Conservation (phyloP, 768 basidiomycete species). For the Hebeloma cylindrosporum region DNA sequence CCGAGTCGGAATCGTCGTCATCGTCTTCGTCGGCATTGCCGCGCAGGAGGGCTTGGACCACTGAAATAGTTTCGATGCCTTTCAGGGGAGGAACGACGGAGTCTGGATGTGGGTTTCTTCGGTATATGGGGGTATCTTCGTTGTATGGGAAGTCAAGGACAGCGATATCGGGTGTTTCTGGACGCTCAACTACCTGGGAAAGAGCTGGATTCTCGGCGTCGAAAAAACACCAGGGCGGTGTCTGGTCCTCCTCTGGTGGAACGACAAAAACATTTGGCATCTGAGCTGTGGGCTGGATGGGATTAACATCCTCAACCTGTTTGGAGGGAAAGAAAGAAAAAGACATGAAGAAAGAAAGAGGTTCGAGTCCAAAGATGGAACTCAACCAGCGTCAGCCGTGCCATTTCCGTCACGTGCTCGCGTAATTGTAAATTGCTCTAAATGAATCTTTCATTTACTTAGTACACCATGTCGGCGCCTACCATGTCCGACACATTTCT, state of each 20-base stretch:
- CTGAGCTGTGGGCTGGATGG: slow-evolving; percentile 16
- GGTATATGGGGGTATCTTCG: slow-evolving; percentile 22
- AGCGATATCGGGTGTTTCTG: slow-evolving; percentile 15
- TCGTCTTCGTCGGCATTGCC: slow-evolving; percentile 26
- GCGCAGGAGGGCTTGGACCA: slow-evolving; percentile 31
- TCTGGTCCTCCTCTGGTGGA: slow-evolving; percentile 58
- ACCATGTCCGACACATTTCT: slow-evolving; percentile 66
- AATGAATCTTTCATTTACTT: no score
- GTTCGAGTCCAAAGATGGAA: slow-evolving; percentile 6
- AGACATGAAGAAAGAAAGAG: slow-evolving; percentile 15
- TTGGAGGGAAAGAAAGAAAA: slow-evolving; percentile 8
- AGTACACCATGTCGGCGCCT: slow-evolving; percentile 26
- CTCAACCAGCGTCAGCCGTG: slow-evolving; percentile 24
- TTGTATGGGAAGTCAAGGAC: slow-evolving; percentile 14
- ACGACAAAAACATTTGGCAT: slow-evolving; percentile 56
- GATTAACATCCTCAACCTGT: neutral
- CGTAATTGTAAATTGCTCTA: slow-evolving; percentile 11
- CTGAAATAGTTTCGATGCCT: slow-evolving; percentile 25
- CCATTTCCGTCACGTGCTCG: slow-evolving; percentile 31
- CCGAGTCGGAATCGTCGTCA: slow-evolving; percentile 25
- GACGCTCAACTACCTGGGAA: slow-evolving; percentile 16
- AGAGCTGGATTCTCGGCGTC: slow-evolving; percentile 39
- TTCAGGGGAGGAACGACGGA: slow-evolving; percentile 26
- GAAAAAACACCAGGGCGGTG: slow-evolving; percentile 58
- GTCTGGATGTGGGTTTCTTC: slow-evolving; percentile 7